Evolutionary conservation across 108 stramenopile species (phyloP).

Genomic region (Cyclotella sp.): DNA sequence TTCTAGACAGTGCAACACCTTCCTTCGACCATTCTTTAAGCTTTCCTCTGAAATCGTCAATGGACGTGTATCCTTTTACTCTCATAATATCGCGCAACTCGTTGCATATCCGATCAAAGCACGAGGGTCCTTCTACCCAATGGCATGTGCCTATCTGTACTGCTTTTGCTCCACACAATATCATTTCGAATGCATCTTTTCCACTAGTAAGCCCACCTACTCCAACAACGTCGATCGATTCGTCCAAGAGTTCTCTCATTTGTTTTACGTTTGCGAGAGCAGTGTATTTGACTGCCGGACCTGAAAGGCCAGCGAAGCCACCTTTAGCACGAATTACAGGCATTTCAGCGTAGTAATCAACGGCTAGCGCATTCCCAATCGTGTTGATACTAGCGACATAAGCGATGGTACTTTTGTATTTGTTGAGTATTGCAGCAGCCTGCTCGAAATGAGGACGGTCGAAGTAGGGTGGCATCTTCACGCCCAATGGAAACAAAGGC

Average conservation of each 20-base stretch:
- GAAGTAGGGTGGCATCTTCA: constrained; percentile 94
- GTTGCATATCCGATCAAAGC: constrained; percentile 89
- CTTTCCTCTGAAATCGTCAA: constrained; percentile 81
- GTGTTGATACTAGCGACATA: constrained; percentile 91
- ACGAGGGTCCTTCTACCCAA: constrained; percentile 90
- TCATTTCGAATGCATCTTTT: constrained; percentile 81
- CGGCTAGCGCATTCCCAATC: constrained; percentile 84
- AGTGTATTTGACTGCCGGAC: constrained; percentile 86
- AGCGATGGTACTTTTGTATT: constrained; percentile 61
- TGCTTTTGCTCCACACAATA: constrained; percentile 87
- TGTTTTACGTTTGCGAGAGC: constrained; percentile 88
- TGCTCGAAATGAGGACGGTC: constrained; percentile 83
- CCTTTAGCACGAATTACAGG: constrained; percentile 80
- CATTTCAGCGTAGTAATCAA: constrained; percentile 71
- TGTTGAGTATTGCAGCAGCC: constrained; percentile 83
- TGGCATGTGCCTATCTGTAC: constrained; percentile 94
- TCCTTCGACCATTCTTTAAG: constrained; percentile 88
- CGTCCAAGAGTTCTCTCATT: constrained; percentile 75
- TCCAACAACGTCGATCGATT: constrained; percentile 88
- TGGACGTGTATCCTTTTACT: constrained; percentile 70
- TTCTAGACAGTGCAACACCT: constrained; percentile 67
- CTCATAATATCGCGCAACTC: constrained; percentile 71
- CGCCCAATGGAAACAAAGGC: constrained; percentile 62
- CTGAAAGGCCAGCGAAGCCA: constrained; percentile 88
- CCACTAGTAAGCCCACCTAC: constrained; percentile 85